Evolutionary conservation across 257 asterid genomes (phyloP).

Genomic region (Solanum arcanum): DNA sequence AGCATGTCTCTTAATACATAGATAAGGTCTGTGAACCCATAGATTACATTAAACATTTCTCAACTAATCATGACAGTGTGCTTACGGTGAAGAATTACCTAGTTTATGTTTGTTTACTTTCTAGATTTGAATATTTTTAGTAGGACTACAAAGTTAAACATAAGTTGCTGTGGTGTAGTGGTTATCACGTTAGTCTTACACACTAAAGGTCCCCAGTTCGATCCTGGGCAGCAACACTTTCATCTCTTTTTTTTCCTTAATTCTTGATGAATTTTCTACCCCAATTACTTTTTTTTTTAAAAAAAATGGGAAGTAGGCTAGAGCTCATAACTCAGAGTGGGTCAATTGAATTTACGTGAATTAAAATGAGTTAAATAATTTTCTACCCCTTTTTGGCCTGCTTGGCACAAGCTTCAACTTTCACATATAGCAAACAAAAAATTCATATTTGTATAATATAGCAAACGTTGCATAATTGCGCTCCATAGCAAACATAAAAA

Average conservation of each 20-base stretch:
- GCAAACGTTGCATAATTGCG: too few relatives aligned
- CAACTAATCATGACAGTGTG: background rate
- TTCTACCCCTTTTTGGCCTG: too few relatives aligned
- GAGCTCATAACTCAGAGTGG: background rate
- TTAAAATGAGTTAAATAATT: background rate
- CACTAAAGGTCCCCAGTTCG: constrained; percentile 92
- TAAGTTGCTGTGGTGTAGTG: constrained; percentile 49
- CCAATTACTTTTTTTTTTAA: too few relatives aligned
- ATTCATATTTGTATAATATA: too few relatives aligned
- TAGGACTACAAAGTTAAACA: too few relatives aligned
- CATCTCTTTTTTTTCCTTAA: too few relatives aligned
- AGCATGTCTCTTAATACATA: background rate
- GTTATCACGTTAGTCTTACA: constrained; percentile 71
- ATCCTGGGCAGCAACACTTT: constrained; percentile 69
- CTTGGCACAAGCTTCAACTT: too few relatives aligned
- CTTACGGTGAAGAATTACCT: background rate
- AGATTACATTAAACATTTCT: background rate
- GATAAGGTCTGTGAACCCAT: background rate
- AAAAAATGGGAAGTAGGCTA: background rate
- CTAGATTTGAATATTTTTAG: rapidly evolving
- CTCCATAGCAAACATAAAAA: too few relatives aligned
- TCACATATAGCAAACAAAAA: too few relatives aligned
- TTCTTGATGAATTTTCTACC: too few relatives aligned
- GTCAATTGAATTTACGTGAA: background rate
- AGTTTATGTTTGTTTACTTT: background rate